Conservation (phyloP, 1,139 yeast genomes). For the Saccharomyces hybrid region DNA sequence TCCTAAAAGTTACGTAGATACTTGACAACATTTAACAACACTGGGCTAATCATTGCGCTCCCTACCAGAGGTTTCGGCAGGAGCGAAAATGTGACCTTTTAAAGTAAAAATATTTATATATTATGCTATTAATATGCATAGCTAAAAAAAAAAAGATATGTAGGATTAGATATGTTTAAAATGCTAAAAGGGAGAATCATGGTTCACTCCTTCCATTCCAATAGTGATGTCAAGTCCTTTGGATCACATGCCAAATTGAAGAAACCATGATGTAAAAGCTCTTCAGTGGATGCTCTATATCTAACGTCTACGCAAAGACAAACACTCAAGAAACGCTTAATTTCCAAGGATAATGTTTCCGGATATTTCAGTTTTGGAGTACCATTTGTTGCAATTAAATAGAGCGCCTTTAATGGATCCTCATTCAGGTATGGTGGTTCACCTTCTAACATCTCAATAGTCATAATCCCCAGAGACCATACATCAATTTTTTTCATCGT, state of each 20-base stretch:
- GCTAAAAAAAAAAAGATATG: background rate
- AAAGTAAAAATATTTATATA: background rate
- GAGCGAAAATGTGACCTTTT: background rate
- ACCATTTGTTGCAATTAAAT: constrained; percentile 91
- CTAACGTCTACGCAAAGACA: constrained; percentile 94
- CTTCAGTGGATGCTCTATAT: constrained; percentile 85
- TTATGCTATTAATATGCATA: background rate
- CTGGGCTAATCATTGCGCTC: background rate
- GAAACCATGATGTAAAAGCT: constrained; percentile 74
- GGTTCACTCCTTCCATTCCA: constrained; percentile 53
- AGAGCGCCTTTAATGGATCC: constrained; percentile 83
- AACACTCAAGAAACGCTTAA: constrained; percentile 80
- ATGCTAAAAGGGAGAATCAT: background rate
- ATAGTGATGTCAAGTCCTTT: constrained; percentile 57
- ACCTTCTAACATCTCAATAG: constrained; percentile 96
- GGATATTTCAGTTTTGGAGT: constrained; percentile 92
- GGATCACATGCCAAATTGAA: constrained; percentile 63
- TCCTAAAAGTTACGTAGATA: background rate
- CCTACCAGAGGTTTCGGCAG: background rate
- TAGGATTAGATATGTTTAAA: background rate
- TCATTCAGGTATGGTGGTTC: constrained; percentile 97
- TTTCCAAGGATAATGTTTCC: constrained; percentile 64
- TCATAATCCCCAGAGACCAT: constrained; percentile 97
- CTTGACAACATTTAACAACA: background rate
- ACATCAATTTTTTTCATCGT: constrained; percentile 96